Conservation (phyloP, 495 filamentous ascomycete genomes). For the Penicillium cataractarum region DNA sequence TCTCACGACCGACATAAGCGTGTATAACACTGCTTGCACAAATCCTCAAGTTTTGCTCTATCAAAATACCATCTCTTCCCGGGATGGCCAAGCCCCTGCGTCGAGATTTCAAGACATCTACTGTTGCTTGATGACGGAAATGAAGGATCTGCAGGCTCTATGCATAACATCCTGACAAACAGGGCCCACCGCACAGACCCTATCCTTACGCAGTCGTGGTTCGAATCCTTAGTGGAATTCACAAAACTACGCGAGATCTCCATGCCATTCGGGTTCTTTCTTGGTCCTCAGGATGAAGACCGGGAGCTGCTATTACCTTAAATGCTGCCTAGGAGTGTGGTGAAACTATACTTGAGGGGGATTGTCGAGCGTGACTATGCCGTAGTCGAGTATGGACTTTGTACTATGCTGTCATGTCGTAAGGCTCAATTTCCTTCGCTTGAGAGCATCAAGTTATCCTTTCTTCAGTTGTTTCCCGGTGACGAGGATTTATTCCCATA, state of each 20-base stretch:
- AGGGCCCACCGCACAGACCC: no score
- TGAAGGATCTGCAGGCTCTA: no score
- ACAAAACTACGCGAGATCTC: not conserved
- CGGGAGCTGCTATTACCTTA: not conserved
- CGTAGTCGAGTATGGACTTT: not conserved
- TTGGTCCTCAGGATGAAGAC: no score
- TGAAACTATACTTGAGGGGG: not conserved
- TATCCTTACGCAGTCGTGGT: not conserved
- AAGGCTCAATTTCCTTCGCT: not conserved
- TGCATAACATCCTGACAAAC: no score
- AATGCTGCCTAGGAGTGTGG: not conserved
- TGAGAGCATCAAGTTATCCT: not conserved
- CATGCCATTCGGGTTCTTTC: not conserved
- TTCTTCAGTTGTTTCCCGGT: no score
- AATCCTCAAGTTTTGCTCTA: not conserved
- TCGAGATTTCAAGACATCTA: no score
- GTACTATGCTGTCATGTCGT: not conserved
- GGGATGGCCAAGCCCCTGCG: no score
- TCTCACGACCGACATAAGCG: not conserved
- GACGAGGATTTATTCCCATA: not conserved
- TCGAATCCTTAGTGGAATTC: not conserved
- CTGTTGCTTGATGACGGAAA: no score
- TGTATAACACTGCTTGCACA: not conserved
- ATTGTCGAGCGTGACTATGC: not conserved
- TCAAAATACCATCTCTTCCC: no score